These are phyloP conservation scores for Puya raimondii DNA, from an alignment of 176 grass and related monocot species.

Conservation along the genomic window DNA sequence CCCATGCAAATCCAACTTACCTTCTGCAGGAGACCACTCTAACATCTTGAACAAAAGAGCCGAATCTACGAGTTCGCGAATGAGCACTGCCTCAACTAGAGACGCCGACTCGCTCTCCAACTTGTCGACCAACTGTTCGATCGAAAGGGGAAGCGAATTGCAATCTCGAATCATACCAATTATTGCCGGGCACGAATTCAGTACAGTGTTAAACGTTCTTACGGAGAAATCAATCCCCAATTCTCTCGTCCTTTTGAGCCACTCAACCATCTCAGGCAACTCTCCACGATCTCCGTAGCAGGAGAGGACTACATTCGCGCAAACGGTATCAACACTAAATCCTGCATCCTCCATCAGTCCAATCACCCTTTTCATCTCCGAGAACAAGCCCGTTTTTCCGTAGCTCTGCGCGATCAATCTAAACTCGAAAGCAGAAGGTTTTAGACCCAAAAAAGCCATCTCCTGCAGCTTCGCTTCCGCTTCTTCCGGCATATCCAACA, in stretches of 20 bases:
- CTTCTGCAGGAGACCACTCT: constrained; percentile 51
- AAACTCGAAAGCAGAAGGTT: constrained; percentile 52
- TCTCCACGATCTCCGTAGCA: constrained; percentile 61
- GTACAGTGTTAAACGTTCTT: constrained; percentile 49
- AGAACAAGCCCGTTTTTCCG: constrained; percentile 35
- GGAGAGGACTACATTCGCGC: constrained; percentile 62
- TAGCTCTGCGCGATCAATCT: constrained; percentile 63
- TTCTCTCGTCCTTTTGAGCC: constrained; percentile 51
- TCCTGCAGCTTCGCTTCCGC: constrained; percentile 52
- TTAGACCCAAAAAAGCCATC: constrained; percentile 42
- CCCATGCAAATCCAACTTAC: constrained; percentile 85
- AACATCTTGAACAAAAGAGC: constrained; percentile 39
- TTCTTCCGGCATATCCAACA: constrained; percentile 42
- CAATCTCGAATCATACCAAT: constrained; percentile 23
- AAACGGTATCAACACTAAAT: constrained; percentile 34
- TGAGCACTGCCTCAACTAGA: constrained; percentile 35
- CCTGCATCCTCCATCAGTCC: constrained; percentile 53
- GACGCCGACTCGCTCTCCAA: constrained; percentile 22
- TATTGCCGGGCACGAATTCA: constrained; percentile 46
- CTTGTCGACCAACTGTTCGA: constrained; percentile 29
- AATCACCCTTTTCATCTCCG: constrained; percentile 60
- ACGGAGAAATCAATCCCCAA: constrained; percentile 21
- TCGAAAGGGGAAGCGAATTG: constrained; percentile 35
- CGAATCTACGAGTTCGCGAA: constrained; percentile 44
- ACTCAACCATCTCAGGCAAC: constrained; percentile 34